Evolutionary conservation across 2,329 filamentous ascomycete genomes (phyloP).

Genomic region (Tolypocladium cylindrosporum): DNA sequence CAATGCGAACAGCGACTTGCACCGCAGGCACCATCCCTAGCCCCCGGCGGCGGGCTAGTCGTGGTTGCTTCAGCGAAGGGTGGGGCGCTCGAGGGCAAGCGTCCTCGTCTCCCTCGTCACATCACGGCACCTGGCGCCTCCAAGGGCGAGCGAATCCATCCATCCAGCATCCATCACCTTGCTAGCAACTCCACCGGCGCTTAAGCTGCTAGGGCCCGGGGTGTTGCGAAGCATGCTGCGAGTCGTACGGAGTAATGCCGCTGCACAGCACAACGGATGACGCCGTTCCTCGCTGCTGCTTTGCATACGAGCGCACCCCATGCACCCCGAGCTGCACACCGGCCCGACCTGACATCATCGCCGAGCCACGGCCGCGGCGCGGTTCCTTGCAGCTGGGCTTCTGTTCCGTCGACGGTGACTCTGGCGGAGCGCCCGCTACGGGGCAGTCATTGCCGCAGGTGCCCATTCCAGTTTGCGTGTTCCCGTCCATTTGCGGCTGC

Average conservation of each 20-base stretch:
- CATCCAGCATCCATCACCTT: not conserved
- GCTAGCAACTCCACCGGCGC: not conserved
- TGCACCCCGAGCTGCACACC: not conserved
- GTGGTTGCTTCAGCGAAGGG: constrained; percentile 6
- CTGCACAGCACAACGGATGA: not conserved
- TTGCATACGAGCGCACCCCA: not conserved
- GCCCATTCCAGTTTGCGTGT: not conserved
- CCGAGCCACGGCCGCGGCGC: not conserved
- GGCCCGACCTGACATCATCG: not conserved
- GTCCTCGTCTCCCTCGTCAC: not conserved
- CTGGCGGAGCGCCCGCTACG: not conserved
- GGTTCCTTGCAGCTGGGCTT: not conserved
- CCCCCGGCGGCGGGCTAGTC: not conserved
- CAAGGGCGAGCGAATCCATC: not conserved
- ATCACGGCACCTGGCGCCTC: not conserved
- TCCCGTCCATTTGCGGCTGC: not conserved
- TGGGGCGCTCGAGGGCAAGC: not conserved
- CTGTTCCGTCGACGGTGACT: not conserved
- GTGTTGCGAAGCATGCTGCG: not conserved
- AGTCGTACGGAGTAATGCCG: not conserved
- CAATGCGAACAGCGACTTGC: not conserved
- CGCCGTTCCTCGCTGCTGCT: not conserved
- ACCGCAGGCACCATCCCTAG: not conserved
- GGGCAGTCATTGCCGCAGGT: not conserved
- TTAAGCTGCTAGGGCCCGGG: not conserved